Base-by-base conservation (phyloP, 2,329 filamentous ascomycete genomes). In the Fusarium aywerte region DNA sequence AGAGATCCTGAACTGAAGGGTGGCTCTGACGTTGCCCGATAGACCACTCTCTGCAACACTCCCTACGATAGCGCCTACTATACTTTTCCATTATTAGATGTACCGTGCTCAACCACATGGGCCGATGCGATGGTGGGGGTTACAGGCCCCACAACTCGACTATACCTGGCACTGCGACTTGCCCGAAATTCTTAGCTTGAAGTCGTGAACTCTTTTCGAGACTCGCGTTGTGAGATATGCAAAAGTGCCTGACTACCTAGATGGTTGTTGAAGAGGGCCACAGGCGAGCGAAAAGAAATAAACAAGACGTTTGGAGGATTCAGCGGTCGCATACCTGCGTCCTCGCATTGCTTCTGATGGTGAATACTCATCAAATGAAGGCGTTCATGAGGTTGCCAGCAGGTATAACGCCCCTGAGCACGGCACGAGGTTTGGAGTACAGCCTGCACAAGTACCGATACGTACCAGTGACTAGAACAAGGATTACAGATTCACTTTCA, bases 51-150 rank as follows among this genome's bases (percentile, higher is more conserved):
- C 69, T 47, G 27, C 49, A 47, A 48, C 51, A 68, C 65, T 63
- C 60, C 69, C 35, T 47, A 47, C 55, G n/a, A 55, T 66, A 72
- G 68, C 56, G 62, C 57, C 54, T 51, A 35, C 29, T 25, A 25
- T 50, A 27, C 27, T 27, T 27, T 27, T 66, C 45, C 48, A 54
- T 63, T 55, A 55, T 49, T 49, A 49, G 45, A 49, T 16, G 43
- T 33, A 48, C 44, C 58, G 40, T 69, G 65, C 71, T 50, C 65
- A 47, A 59, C 61, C 70, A 71, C 70, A 74, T 71, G 68, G 71
- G 43, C 52, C 29, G n/a, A 45, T 11, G 33, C 23, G 40, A 35
- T 20, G 36, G 66, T 62, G 62, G 67, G 68, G 69, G 55, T 35
- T 62, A 74, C 72, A 49, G 36, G 16, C 3, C 11, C n/a, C 12